Base-by-base conservation (phyloP, 176 grass and related monocot species). In the Eleusine indica region DNA sequence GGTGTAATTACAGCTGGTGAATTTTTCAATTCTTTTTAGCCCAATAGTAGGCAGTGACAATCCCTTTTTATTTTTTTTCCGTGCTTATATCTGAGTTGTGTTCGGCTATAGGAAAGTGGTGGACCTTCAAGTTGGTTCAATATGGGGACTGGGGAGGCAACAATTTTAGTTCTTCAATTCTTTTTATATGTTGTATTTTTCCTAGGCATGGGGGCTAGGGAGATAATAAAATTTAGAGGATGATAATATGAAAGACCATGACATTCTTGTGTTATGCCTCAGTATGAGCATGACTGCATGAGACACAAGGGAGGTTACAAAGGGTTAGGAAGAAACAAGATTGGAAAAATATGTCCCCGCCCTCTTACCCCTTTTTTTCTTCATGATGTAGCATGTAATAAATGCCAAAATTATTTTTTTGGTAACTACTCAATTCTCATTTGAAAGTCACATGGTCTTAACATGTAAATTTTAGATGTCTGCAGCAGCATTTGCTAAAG, bases 401-500 rank as follows among this genome's bases (percentile, higher is more conserved):
- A n/a, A 60, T 57, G 53, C 3, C 19, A 28, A 28, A 62, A 42
- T 1, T 41, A 25, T 69, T 6, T 76, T 85, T 86, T 29, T 18
- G 82, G 38, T 81, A 35, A 70, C 81, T 70, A 46, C 10, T 14
- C 2, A 25, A 10, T 64, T 64, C 39, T 58, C 60, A 30, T 68
- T 75, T 30, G 22, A 61, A 38, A 82, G 51, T 67, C 11, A 49
- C 38, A 61, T 83, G 12, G 64, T 83, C 54, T 58, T 39, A 69
- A 62, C 30, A 52, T 87, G 22, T 69, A 52, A 19, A 51, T 61
- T 53, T 75, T 83, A 99, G 93, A 99, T 99, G 96, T 99, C 96
- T 71, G 96, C 96, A 56, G 93, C 96, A 70, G 96, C 96, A 84
- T 99, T 99, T 96, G 96, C 96, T 46, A 99, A 99, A 94, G 96